phyloP scores from a whole-genome alignment of 2,329 filamentous ascomycete genomes.

The Pleoardoris graminearum region DNA sequence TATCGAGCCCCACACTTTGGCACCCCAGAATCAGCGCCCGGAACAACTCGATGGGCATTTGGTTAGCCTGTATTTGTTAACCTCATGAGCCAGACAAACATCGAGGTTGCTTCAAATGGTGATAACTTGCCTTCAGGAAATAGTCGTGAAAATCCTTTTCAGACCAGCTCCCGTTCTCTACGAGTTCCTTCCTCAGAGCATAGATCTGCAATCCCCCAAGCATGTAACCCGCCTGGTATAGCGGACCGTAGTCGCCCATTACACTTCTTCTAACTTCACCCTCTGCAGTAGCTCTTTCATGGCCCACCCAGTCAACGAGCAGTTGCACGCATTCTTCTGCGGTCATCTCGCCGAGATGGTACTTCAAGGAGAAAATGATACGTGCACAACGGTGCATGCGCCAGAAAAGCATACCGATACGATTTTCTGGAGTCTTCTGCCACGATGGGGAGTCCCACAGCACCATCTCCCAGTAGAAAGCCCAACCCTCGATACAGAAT shows the following conservation, averaged over 20 bases:
- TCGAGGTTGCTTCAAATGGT: neutral
- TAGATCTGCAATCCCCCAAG: conserved; percentile 62
- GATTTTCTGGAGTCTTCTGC: conserved; percentile 55
- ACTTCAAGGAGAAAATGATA: conserved; percentile 62
- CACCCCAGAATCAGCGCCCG: conserved; percentile 51
- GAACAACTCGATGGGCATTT: conserved; percentile 60
- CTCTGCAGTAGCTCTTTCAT: conserved; percentile 63
- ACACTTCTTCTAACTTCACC: conserved; percentile 63
- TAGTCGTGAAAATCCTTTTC: conserved; percentile 62
- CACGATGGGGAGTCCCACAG: conserved; percentile 59
- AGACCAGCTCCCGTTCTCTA: conserved; percentile 46
- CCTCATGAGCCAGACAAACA: neutral
- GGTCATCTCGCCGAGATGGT: conserved; percentile 60
- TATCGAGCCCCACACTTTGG: conserved; percentile 46
- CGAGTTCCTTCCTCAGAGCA: conserved; percentile 54
- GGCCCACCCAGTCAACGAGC: conserved; percentile 60
- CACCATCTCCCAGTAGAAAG: conserved; percentile 64
- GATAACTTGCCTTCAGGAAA: conserved; percentile 46
- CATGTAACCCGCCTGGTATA: conserved; percentile 65
- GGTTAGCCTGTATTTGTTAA: conserved; percentile 42
- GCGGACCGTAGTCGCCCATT: conserved; percentile 58
- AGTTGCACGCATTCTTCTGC: conserved; percentile 61
- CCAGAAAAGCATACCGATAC: conserved; percentile 64
- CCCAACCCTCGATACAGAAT: conserved; percentile 65
- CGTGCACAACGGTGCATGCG: conserved; percentile 64